Percentiles rank a stretch among this genome's conserved stretches.
Evolutionary conservation across 1,284 basidiomycete genomes (phyloP).

Genomic region (Heterobasidion parviporum): DNA sequence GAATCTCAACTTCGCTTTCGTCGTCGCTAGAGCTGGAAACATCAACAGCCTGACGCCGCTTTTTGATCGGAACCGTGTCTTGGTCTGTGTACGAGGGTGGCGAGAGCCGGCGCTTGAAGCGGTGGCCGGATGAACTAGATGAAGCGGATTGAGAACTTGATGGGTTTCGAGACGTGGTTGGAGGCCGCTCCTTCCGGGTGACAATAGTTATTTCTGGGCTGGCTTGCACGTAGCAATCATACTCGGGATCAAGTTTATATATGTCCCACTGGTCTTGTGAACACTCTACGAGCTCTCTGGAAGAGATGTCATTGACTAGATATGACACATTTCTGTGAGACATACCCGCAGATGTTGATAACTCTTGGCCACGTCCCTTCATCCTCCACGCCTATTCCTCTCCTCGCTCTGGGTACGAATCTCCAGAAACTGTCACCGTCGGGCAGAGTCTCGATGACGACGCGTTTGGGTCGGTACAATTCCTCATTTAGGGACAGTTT

Average conservation of each 20-base stretch:
- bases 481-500: conserved; percentile 37
- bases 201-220: conserved; percentile 30
- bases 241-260: conserved; percentile 66
- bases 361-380: conserved; percentile 65
- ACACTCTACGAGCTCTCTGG: conserved; percentile 40
- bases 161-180: neutral
- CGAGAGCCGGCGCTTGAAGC: conserved; percentile 14
- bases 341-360: conserved; percentile 62
- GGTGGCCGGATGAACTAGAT: conserved; percentile 5
- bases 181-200: conserved; percentile 11
- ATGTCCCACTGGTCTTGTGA: conserved; percentile 77
- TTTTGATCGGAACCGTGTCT: conserved; percentile 8
- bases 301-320: neutral
- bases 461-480: conserved; percentile 49
- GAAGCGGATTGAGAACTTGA: conserved; percentile 6
- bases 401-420: conserved; percentile 61
- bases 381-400: conserved; percentile 43
- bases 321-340: conserved; percentile 6
- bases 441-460: conserved; percentile 57
- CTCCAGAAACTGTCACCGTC: conserved; percentile 54
- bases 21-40: conserved; percentile 26
- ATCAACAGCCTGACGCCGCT: conserved; percentile 6
- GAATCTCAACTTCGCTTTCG: conserved; percentile 23
- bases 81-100: conserved; percentile 9
- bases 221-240: conserved; percentile 49